A percentile compares a stretch with the other conserved stretches of the same genome.
These are phyloP conservation scores for Oryza meyeriana DNA, from an alignment of 176 grass and related monocot species.

Conservation along the genomic window DNA sequence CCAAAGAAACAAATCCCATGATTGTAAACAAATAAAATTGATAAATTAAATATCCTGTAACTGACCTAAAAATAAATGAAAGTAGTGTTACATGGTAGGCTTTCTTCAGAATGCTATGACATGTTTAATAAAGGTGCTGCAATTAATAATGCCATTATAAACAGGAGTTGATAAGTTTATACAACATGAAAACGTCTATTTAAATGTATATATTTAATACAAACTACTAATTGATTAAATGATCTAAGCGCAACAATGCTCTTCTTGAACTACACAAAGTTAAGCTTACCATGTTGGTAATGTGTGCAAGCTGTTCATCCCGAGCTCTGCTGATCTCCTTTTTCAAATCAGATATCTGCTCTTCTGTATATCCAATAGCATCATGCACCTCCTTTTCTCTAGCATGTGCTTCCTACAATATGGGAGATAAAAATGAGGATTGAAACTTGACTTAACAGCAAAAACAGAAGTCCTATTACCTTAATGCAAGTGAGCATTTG, in stretches of 20 bases:
- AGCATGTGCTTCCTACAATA: conserved; percentile 55
- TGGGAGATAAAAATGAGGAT: conserved; percentile 5
- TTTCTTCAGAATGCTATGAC: background rate
- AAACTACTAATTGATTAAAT: background rate
- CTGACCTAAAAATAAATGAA: background rate
- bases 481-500: conserved; percentile 62
- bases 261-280: background rate
- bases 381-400: conserved; percentile 52
- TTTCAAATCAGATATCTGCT: conserved; percentile 66
- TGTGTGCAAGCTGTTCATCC: conserved; percentile 62
- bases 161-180: background rate
- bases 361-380: conserved; percentile 43
- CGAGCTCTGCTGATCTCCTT: conserved; percentile 63
- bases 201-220: background rate
- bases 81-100: background rate
- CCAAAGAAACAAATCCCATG: background rate
- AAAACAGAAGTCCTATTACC: conserved; percentile 32
- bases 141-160: background rate
- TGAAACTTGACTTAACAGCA: conserved; percentile 12
- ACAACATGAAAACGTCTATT: background rate
- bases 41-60: background rate
- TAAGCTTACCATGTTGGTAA: conserved; percentile 65
- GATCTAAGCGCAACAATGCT: background rate
- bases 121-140: background rate
- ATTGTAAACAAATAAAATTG: background rate